A percentile compares a stretch with the other conserved stretches of the same genome.
These are phyloP conservation scores for Fagopyrum homotropicum DNA, from an alignment of 148 eudicot genomes.

Conservation along the genomic window DNA sequence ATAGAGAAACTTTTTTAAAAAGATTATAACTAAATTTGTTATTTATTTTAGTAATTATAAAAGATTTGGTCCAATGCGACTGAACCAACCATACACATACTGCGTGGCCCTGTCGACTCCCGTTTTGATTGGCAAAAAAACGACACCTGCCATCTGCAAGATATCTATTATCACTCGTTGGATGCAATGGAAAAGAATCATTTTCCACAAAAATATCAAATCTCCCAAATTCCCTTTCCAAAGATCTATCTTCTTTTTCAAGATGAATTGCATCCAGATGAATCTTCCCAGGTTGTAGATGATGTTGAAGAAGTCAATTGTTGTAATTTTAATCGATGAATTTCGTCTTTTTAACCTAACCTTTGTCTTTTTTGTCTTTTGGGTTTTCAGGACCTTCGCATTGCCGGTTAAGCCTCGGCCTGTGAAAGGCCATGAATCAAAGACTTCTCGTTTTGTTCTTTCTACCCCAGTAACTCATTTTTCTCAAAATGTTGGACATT, in stretches of 20 bases:
- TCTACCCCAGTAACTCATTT: neutral
- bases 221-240: neutral
- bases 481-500: neutral
- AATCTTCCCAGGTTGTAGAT: neutral
- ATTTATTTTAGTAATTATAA: neutral
- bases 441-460: neutral
- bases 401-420: constrained; percentile 5
- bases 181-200: neutral
- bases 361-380: neutral
- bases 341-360: neutral
- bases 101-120: neutral
- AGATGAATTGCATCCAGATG: constrained; percentile 1
- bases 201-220: neutral
- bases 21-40: too few relatives aligned
- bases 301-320: neutral
- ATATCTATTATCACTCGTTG: neutral
- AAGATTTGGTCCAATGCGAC: neutral
- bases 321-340: neutral
- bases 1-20: too few relatives aligned
- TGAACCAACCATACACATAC: neutral
- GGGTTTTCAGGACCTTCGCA: constrained; percentile 5
- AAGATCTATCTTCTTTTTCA: neutral
- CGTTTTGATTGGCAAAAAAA: neutral
- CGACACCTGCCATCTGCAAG: neutral
- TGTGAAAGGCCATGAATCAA: constrained; percentile 8